phyloP scores from a whole-genome alignment of 805 yeast species.

The Peterozyma toletana region DNA sequence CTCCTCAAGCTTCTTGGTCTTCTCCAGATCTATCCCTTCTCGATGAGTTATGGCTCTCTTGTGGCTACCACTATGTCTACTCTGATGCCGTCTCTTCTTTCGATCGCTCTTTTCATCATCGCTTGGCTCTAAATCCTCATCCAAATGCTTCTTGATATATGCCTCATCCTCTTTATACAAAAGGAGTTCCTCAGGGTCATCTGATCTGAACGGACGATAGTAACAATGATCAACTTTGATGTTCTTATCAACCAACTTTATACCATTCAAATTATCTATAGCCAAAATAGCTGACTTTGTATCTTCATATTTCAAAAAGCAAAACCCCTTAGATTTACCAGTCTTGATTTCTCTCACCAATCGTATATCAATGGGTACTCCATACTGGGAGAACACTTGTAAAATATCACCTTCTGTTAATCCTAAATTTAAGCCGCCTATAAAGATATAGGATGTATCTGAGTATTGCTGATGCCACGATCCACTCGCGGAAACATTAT shows the following conservation, averaged over 20 bases:
- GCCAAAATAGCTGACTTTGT: constrained; percentile 77
- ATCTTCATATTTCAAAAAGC: constrained; percentile 76
- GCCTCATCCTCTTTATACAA: constrained; percentile 42
- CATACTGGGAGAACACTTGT: constrained; percentile 81
- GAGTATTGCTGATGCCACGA: constrained; percentile 89
- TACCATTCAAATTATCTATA: constrained; percentile 82
- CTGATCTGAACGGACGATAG: constrained; percentile 32
- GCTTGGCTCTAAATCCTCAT: constrained; percentile 5
- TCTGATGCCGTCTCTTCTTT: constrained; percentile 1
- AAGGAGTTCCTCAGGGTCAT: constrained; percentile 28
- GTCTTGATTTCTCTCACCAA: constrained; percentile 59
- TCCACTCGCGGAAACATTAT: constrained; percentile 47
- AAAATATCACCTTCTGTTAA: constrained; percentile 72
- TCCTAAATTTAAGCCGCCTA: constrained; percentile 64
- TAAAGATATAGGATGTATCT: constrained; percentile 69
- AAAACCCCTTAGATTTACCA: constrained; percentile 69
- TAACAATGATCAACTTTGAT: constrained; percentile 68
- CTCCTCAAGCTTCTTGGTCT: not conserved
- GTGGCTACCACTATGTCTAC: constrained; percentile 1
- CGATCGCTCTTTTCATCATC: constrained; percentile 3
- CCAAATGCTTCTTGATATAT: constrained; percentile 22
- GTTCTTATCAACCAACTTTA: constrained; percentile 31
- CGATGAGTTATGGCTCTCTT: not conserved
- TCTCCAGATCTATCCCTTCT: too few relatives aligned
- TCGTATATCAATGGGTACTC: constrained; percentile 72